Conservation (phyloP, 441 rosid genomes). For the Pelargonium hybrid region DNA sequence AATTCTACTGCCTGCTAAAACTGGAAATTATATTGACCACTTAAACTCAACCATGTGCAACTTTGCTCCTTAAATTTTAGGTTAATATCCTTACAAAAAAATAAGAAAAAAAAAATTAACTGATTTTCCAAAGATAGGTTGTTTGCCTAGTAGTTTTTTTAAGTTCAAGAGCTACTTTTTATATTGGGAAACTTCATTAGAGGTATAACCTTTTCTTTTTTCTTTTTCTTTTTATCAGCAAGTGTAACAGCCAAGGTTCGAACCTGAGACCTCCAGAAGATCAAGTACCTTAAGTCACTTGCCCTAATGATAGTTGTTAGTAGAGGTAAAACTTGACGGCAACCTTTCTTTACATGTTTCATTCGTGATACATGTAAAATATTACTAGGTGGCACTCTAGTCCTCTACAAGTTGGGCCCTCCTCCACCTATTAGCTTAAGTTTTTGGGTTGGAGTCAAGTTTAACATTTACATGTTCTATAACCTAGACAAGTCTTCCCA, state of each 20-base stretch:
- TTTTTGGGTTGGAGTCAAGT: no score
- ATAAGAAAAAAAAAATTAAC: no score
- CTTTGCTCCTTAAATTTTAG: neutral
- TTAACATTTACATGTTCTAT: neutral
- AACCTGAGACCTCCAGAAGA: no score
- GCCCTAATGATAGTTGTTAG: no score
- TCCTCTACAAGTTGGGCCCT: neutral
- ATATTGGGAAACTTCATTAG: neutral
- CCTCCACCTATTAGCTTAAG: no score
- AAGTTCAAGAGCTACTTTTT: neutral
- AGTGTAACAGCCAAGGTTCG: no score
- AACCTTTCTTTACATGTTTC: neutral
- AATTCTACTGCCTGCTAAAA: neutral
- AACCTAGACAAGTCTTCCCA: neutral
- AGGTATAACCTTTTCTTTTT: no score
- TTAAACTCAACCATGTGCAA: neutral
- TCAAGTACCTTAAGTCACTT: no score
- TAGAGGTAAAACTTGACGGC: neutral
- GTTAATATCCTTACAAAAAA: neutral
- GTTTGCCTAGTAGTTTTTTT: no score
- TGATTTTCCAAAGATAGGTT: no score
- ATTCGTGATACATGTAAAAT: neutral
- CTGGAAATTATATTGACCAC: no score
- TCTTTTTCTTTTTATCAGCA: no score
- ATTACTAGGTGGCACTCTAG: neutral